A percentile compares a stretch with the other conserved stretches of the same genome.
phyloP scores from a whole-genome alignment of 345 rosid species.

The Microcos paniculata region DNA sequence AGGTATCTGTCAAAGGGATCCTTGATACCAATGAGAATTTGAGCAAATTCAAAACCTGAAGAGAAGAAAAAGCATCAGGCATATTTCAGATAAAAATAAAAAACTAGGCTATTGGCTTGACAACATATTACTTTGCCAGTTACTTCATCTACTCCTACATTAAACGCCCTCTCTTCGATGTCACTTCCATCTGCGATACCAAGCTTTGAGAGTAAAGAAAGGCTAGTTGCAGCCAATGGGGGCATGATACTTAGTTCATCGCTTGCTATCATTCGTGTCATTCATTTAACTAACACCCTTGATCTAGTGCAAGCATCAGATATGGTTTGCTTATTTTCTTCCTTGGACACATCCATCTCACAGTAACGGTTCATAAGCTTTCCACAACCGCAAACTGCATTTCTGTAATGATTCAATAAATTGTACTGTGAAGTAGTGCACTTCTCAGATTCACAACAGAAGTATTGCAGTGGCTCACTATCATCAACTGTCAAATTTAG shows the following conservation, averaged over 20 bases:
- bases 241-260: slow-evolving; percentile 23
- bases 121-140: background rate
- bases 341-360: background rate
- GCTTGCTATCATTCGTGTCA: background rate
- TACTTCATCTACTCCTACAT: slow-evolving; percentile 15
- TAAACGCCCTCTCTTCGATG: slow-evolving; percentile 12
- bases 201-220: slow-evolving; percentile 16
- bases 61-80: background rate
- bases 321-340: background rate
- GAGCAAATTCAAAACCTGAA: slow-evolving; percentile 26
- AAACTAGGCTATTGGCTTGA: background rate
- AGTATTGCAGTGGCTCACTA: background rate
- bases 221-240: background rate
- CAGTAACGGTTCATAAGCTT: background rate
- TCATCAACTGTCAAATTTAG: slow-evolving; percentile 19
- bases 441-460: background rate
- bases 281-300: slow-evolving; percentile 24
- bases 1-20: slow-evolving; percentile 15
- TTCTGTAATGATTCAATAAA: background rate
- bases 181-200: background rate
- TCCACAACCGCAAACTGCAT: slow-evolving; percentile 13
- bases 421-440: background rate
- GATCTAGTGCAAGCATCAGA: background rate
- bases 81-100: background rate
- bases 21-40: slow-evolving; percentile 8